These are phyloP conservation scores for Sugiyamaella chiloensis DNA, from an alignment of 805 yeast species.

Conservation along the genomic window DNA sequence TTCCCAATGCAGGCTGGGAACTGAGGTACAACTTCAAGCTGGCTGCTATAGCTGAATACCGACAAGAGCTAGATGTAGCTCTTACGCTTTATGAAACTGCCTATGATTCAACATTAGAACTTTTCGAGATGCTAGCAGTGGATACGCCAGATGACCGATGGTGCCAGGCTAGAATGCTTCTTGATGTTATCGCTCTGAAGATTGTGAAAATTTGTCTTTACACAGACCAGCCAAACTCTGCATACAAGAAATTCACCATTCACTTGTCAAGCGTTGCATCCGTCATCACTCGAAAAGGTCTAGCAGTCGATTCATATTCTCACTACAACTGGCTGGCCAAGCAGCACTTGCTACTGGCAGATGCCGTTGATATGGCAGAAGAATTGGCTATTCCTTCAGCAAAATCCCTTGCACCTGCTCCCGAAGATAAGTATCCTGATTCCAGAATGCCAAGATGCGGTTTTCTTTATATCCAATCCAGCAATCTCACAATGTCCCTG, in stretches of 20 bases:
- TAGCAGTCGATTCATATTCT: constrained; percentile 29
- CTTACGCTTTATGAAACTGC: constrained; percentile 51
- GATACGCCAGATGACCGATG: constrained; percentile 32
- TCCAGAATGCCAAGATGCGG: constrained; percentile 24
- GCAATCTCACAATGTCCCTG: not conserved
- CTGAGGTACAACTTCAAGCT: constrained; percentile 51
- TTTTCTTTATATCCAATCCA: constrained; percentile 20
- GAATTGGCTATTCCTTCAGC: constrained; percentile 35
- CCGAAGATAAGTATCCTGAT: constrained; percentile 20
- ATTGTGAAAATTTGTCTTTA: constrained; percentile 60
- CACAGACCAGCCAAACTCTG: constrained; percentile 53
- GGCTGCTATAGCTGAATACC: constrained; percentile 49
- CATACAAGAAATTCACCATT: constrained; percentile 59
- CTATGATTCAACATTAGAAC: constrained; percentile 48
- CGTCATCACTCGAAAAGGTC: constrained; percentile 33
- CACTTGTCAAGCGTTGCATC: constrained; percentile 55
- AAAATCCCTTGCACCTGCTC: constrained; percentile 32
- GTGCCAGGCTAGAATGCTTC: constrained; percentile 45
- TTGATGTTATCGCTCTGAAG: constrained; percentile 62
- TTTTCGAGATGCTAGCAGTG: constrained; percentile 33
- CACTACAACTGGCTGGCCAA: constrained; percentile 52
- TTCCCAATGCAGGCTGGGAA: constrained; percentile 41
- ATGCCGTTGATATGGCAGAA: constrained; percentile 40
- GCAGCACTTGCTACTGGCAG: constrained; percentile 68
- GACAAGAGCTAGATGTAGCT: constrained; percentile 47